Conservation (phyloP, 768 basidiomycete genomes). For the Suillus sp. region DNA sequence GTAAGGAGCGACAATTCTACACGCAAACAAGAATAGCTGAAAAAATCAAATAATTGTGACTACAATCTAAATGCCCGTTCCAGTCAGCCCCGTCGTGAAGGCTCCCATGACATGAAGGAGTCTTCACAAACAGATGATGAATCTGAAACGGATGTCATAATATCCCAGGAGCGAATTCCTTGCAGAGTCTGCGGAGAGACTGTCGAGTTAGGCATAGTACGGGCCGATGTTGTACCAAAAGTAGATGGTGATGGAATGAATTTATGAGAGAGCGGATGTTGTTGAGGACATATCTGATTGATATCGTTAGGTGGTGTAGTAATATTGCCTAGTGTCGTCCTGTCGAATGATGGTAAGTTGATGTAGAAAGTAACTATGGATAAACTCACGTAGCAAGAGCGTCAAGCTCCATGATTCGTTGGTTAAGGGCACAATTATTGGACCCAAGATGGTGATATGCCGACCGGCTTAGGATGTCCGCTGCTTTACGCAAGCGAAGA, state of each 20-base stretch:
- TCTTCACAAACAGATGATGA: conserved; percentile 49
- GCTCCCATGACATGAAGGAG: conserved; percentile 65
- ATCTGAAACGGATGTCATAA: conserved; percentile 22
- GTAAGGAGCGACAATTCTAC: not conserved
- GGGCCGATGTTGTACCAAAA: not conserved
- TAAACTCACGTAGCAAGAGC: conserved; percentile 51
- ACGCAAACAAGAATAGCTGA: not conserved
- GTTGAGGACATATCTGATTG: conserved; percentile 16
- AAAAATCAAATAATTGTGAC: not conserved
- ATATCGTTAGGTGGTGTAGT: conserved; percentile 30
- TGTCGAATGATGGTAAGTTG: conserved; percentile 25
- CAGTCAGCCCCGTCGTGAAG: conserved; percentile 38
- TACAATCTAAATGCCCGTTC: not conserved
- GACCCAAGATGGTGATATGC: conserved; percentile 38
- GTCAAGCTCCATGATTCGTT: conserved; percentile 53
- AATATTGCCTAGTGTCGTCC: conserved; percentile 44
- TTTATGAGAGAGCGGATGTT: conserved; percentile 17
- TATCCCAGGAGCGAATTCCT: conserved; percentile 23
- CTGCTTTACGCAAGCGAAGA: conserved; percentile 59
- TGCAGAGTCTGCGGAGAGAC: conserved; percentile 22
- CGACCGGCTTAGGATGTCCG: conserved; percentile 54
- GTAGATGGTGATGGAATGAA: not conserved
- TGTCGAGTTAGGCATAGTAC: conserved; percentile 24
- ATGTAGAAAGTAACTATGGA: not conserved
- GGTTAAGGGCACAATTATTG: conserved; percentile 39